phyloP scores from a whole-genome alignment of 345 rosid species.

The Reutealis trisperma region DNA sequence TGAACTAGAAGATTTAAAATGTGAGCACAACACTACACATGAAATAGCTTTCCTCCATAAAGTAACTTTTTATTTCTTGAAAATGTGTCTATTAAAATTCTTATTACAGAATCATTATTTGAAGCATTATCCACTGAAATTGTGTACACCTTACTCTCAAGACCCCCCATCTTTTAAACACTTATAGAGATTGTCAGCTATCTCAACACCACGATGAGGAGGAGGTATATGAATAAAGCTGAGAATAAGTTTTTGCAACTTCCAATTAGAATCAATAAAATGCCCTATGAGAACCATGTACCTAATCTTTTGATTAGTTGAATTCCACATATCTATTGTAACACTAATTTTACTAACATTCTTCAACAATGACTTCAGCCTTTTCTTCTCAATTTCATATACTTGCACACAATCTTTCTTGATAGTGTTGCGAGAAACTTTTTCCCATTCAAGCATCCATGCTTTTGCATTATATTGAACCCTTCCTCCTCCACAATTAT shows the following conservation, averaged over 20 bases:
- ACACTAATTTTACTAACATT: background rate
- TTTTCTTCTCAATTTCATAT: background rate
- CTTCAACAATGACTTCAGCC: background rate
- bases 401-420: background rate
- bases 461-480: background rate
- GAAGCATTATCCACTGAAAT: background rate
- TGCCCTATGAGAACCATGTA: background rate
- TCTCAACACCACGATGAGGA: slow-evolving; percentile 5
- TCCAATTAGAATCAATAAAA: background rate
- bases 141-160: background rate
- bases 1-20: slow-evolving; percentile 11
- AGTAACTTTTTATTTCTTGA: slow-evolving; percentile 5
- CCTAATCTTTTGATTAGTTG: background rate
- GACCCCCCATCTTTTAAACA: slow-evolving; percentile 9
- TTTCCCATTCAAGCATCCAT: background rate
- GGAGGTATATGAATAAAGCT: slow-evolving; percentile 17
- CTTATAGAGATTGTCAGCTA: background rate
- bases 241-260: background rate
- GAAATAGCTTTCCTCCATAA: slow-evolving; percentile 13
- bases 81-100: background rate
- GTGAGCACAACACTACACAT: background rate
- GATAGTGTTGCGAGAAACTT: background rate
- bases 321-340: background rate
- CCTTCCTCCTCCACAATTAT: background rate
- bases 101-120: background rate